Base-by-base conservation (phyloP, 805 yeast genomes). In the Candida suzukii region DNA sequence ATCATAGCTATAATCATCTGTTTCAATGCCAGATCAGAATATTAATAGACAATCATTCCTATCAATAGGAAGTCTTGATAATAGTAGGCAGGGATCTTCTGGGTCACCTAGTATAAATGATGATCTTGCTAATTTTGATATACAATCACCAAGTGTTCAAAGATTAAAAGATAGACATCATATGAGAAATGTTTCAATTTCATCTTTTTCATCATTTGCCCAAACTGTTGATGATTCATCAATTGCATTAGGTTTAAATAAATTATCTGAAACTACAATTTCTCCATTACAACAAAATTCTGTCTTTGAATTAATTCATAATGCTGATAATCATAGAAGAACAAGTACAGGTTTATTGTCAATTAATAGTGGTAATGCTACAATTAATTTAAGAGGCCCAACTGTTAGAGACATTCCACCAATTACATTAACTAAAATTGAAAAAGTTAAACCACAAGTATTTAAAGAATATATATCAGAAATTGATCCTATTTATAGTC, bases 321-420 rank as follows among this genome's bases (percentile, higher is more conserved):
- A 73, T 28, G 71, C 74, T 16, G 79, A 80, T 54, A 62, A 70
- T 41, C 46, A 41, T 28, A 46, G 43, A 26, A 54, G 48, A 35
- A 56, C 61, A 16, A 58, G 59, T 50, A 48, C 52, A 3, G 57
- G 63, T 4, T 49, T 54, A 49, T 41, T 58, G 14, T 50, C 56
- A 18, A 48, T 55, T 12, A 47, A 43, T 16, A 59, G 63, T 39
- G 58, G 64, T 11, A 70, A 77, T 0, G 57, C 66, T 7, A 70
- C 70, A 10, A 58, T 74, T 26, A 72, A 71, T 48, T 55, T 83
- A 21, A 66, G 67, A 32, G 72, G 77, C 8, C 98, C 99, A 0
- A 82, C 96, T 0, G 67, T 74, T 2, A 71, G 73, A 38, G 98
- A 93, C 53, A 91, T 91, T 11, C 96, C 97, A 0, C 88, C 82